Percentiles rank a stretch among this genome's conserved stretches.
Conservation (phyloP, 1,284 basidiomycete genomes). For the Sphagnurus paluster region DNA sequence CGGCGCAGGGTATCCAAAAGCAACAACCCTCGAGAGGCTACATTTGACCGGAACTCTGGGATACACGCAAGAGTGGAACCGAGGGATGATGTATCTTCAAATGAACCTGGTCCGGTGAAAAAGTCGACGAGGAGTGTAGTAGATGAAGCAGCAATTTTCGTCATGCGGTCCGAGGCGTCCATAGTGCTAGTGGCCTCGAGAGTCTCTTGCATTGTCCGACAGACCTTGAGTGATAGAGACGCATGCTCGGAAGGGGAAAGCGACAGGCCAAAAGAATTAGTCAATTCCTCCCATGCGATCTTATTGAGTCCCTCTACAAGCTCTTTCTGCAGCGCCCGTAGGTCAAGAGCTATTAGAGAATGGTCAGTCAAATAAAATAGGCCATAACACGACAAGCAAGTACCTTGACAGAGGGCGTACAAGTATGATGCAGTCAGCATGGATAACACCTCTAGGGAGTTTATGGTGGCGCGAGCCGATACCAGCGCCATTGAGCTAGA, state of each 20-base stretch:
- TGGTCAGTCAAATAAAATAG: not conserved
- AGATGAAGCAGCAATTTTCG: slow-evolving; percentile 61
- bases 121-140: slow-evolving; percentile 59
- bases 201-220: slow-evolving; percentile 44
- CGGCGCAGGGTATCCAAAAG: slow-evolving; percentile 50
- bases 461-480: slow-evolving; percentile 77
- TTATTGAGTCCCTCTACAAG: slow-evolving; percentile 51
- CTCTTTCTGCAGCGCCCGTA: slow-evolving; percentile 70
- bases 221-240: slow-evolving; percentile 36
- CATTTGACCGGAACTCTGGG: slow-evolving; percentile 49
- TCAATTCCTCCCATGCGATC: slow-evolving; percentile 55
- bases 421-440: slow-evolving; percentile 75
- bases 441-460: slow-evolving; percentile 74
- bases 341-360: slow-evolving; percentile 57
- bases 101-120: slow-evolving; percentile 21
- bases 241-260: slow-evolving; percentile 35
- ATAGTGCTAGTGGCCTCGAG: slow-evolving; percentile 71
- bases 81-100: slow-evolving; percentile 38
- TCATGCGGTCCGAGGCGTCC: slow-evolving; percentile 67
- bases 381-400: slow-evolving; percentile 23
- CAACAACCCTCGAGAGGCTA: slow-evolving; percentile 44
- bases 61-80: slow-evolving; percentile 63
- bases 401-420: slow-evolving; percentile 74
- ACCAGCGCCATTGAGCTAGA: slow-evolving; percentile 77
- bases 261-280: slow-evolving; percentile 42